Base-by-base conservation (phyloP, 371 early-diverging fungal genomes). In the Umbelopsis sp. region DNA sequence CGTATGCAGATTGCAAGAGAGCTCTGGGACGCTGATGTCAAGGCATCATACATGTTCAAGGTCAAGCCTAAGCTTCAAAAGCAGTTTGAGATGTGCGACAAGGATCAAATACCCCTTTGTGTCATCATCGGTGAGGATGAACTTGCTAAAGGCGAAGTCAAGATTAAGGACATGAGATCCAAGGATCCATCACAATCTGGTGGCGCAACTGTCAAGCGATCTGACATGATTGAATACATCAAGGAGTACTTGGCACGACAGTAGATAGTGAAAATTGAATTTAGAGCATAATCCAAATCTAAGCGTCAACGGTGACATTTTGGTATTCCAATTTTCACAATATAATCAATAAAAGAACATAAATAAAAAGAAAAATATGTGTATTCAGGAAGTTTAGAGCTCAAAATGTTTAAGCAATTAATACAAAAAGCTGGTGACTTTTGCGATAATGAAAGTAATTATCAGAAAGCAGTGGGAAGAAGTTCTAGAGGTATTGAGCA, bases 121-220 rank as follows among this genome's bases (percentile, higher is more conserved):
- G 91, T 99, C 24, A 93, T 97, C 68, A 86, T 98, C 65, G 97
- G 97, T 63, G 77, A 85, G n/a, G 89, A 91, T 65, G 98, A 97
- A 76, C 65, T 97, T 38, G 86, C 84, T 38, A 78, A 85, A 22
- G 94, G 94, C 9, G 70, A 87, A 25, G 93, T 97, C 44, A 90
- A 89, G 76, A 84, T 99, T 71, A 97, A 97, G 87, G 90, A 91
- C 68, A 94, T 94, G 94, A 76, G 83, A 44, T 76, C 76, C 37
- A 90, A 89, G 76, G 85, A 83, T 63, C 84, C 82, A 65, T 72
- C 85, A 20, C 87, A 88, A 76, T 83, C 82, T 57, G 85, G 85
- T 37, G 94, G 93, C 41, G 69, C 87, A n/a, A 74, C 73, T 14
- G 82, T 92, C 37, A 66, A 79, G 38, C 87, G 91, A 32, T 50